Percentiles rank a stretch among this genome's conserved stretches.
phyloP scores from a whole-genome alignment of 2,329 filamentous ascomycete species.

The Chaetomium globosum region DNA sequence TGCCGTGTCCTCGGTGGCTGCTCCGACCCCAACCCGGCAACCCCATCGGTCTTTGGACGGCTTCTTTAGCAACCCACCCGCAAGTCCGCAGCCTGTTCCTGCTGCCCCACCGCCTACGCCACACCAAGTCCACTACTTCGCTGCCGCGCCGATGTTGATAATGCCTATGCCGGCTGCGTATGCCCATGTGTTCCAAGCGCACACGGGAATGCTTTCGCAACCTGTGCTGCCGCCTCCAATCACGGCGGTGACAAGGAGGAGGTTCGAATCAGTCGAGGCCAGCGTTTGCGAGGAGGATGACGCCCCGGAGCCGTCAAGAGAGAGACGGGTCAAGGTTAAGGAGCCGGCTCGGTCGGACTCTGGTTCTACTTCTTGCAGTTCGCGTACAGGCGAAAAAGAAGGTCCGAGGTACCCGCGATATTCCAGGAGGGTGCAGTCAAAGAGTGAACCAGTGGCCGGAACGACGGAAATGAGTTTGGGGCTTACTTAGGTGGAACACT shows the following conservation, averaged over 20 bases:
- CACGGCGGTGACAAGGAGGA: neutral
- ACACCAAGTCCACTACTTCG: conserved; percentile 31
- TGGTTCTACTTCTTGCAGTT: neutral
- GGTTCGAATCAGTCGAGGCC: conserved; percentile 1
- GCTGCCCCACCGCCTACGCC: neutral
- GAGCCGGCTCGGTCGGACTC: neutral
- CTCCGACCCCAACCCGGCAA: conserved; percentile 7
- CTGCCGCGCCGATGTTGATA: conserved; percentile 33
- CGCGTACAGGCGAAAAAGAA: conserved; percentile 6
- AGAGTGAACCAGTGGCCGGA: conserved; percentile 48
- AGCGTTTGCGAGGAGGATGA: conserved; percentile 1
- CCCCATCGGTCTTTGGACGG: conserved; percentile 26
- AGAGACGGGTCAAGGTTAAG: neutral
- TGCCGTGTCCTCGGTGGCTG: neutral
- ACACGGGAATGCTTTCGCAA: neutral
- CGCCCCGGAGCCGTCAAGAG: neutral
- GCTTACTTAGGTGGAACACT: neutral
- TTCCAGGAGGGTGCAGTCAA: conserved; percentile 52
- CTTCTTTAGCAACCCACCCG: conserved; percentile 23
- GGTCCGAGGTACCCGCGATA: conserved; percentile 41
- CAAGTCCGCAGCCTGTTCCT: conserved; percentile 13
- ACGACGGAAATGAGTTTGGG: neutral
- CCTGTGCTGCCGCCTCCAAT: neutral
- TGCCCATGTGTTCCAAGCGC: conserved; percentile 27
- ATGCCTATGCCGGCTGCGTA: conserved; percentile 32